phyloP scores from a whole-genome alignment of 345 rosid genomes.

The Citrus sinensis region DVS_A1.0 CM039165.1:31207001-31207500 shows the following conservation, averaged over 20 bases:
- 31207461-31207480: constrained; percentile 89
- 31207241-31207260: constrained; percentile 9
- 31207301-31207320: constrained; percentile 70
- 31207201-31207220: neutral
- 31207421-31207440: constrained; percentile 99
- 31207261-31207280: constrained; percentile 98
- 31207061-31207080: neutral
- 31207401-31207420: constrained; percentile 90
- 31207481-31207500: constrained; percentile 78
- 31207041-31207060: neutral
- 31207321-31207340: constrained; percentile 85
- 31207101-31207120: neutral
- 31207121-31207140: neutral
- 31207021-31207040: neutral
- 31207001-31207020: neutral
- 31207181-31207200: neutral
- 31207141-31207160: neutral
- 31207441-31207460: constrained; percentile 99
- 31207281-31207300: constrained; percentile 86
- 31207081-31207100: neutral
- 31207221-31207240: neutral
- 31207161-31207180: neutral
- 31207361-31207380: constrained; percentile 98
- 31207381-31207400: constrained; percentile 90
- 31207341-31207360: constrained; percentile 96